Conservation (phyloP, 83 land plant species). For the Diphasiastrum complanatum region DNA sequence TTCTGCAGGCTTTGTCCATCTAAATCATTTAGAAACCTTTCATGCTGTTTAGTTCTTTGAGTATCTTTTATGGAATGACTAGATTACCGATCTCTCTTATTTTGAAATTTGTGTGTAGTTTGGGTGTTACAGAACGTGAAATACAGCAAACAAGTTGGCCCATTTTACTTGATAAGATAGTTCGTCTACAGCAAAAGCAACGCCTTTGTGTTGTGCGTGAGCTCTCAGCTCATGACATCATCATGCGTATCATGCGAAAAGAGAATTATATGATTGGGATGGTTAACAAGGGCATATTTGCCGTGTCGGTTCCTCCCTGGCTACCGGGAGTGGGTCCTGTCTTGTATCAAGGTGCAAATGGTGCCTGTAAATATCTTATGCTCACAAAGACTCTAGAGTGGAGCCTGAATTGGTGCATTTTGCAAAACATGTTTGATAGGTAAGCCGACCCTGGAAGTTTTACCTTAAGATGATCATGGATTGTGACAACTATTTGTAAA, state of each 20-base stretch:
- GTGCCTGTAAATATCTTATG: slow-evolving; percentile 41
- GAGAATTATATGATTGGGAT: slow-evolving; percentile 94
- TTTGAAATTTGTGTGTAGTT: slow-evolving; percentile 56
- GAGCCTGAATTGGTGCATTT: slow-evolving; percentile 93
- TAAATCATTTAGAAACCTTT: neutral
- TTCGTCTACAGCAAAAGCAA: slow-evolving; percentile 53
- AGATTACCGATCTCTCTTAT: neutral
- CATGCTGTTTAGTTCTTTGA: too few relatives aligned
- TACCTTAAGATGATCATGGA: too few relatives aligned
- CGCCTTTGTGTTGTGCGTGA: slow-evolving; percentile 75
- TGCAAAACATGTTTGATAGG: slow-evolving; percentile 98
- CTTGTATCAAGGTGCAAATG: slow-evolving; percentile 35
- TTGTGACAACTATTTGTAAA: too few relatives aligned
- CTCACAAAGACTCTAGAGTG: slow-evolving; percentile 88
- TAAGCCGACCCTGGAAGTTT: slow-evolving; percentile 7
- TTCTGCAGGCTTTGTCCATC: neutral
- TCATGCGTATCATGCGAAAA: slow-evolving; percentile 96
- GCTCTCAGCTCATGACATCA: slow-evolving; percentile 84
- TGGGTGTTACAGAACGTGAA: slow-evolving; percentile 76
- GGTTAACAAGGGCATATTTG: slow-evolving; percentile 90
- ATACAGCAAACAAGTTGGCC: slow-evolving; percentile 84
- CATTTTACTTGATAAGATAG: slow-evolving; percentile 66
- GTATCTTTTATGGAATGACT: neutral
- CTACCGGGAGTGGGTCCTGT: slow-evolving; percentile 90
- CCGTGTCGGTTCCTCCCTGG: slow-evolving; percentile 71